These are phyloP conservation scores for Xylariales sp. DNA, from an alignment of 2,329 filamentous ascomycete species.

Conservation along the genomic window DNA sequence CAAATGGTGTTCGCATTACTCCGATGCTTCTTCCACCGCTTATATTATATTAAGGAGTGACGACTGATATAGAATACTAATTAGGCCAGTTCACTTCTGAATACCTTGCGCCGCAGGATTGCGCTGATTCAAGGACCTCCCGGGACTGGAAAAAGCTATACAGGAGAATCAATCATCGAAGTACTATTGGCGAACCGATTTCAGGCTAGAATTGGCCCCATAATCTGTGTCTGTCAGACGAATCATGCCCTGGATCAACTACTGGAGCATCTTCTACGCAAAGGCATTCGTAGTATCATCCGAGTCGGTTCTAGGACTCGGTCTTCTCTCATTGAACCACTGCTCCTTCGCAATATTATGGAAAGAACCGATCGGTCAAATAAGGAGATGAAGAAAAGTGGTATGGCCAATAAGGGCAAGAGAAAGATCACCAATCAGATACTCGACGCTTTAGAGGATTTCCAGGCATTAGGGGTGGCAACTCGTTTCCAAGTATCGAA, in stretches of 20 bases:
- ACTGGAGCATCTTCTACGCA: conserved; percentile 50
- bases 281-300: conserved; percentile 45
- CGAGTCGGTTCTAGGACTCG: conserved; percentile 58
- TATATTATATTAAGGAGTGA: not conserved
- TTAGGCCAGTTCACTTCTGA: conserved; percentile 47
- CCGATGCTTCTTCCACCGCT: too few relatives aligned
- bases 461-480: not conserved
- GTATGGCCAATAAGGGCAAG: conserved; percentile 8
- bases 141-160: conserved; percentile 64
- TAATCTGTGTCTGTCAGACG: conserved; percentile 49
- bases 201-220: conserved; percentile 38
- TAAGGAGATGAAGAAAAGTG: conserved; percentile 10
- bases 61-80: not conserved
- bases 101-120: conserved; percentile 47
- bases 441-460: not conserved
- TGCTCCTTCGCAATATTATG: conserved; percentile 39
- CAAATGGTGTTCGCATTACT: too few relatives aligned
- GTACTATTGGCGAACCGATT: conserved; percentile 41
- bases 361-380: not conserved
- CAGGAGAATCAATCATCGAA: conserved; percentile 54
- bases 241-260: conserved; percentile 51
- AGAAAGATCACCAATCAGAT: not conserved
- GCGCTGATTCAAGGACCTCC: conserved; percentile 66
- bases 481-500: conserved; percentile 12
- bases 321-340: conserved; percentile 41